Evolutionary conservation across 352 stramenopile species (phyloP), one percentile per base, ranked within the genome.

Genomic region (Lagenidium giganteum): DNA sequence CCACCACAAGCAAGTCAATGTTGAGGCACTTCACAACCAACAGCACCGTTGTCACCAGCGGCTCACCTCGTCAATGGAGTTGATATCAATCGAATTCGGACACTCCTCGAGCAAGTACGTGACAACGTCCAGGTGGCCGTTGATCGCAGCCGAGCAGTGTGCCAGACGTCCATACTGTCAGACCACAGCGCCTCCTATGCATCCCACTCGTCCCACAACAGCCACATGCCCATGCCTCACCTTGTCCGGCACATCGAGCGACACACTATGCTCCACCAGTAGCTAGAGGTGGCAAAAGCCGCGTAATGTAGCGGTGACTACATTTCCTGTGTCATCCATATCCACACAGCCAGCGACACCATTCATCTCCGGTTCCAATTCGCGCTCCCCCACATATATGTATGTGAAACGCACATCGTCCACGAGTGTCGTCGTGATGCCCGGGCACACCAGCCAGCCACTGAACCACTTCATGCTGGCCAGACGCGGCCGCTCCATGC

Each of bases 1-100:
- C n/a, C n/a, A n/a, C n/a, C n/a, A n/a, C n/a, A n/a, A n/a, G n/a
- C n/a, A n/a, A n/a, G n/a, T n/a, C n/a, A n/a, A n/a, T n/a, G n/a
- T n/a, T n/a, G n/a, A n/a, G n/a, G n/a, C n/a, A n/a, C n/a, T n/a
- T n/a, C n/a, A n/a, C n/a, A n/a, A n/a, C n/a, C n/a, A n/a, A n/a
- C n/a, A n/a, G n/a, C n/a, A n/a, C n/a, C n/a, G n/a, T n/a, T n/a
- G n/a, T n/a, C n/a, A n/a, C n/a, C n/a, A n/a, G n/a, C n/a, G n/a
- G n/a, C n/a, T n/a, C n/a, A 90, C 80, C 68, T 93, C 82, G 23
- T 94, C 82, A 35, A 91, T 86, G 42, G 79, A 72, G 46, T 94
- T 94, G 40, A 94, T 91, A 42, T 94, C 78, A 42, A 94, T 88
- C 26, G 80, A 72, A 27, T 80, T 66, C 8, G 56, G 61, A 39